Evolutionary conservation across 495 filamentous ascomycete species (phyloP).

Genomic region (Peziza echinospora): DNA sequence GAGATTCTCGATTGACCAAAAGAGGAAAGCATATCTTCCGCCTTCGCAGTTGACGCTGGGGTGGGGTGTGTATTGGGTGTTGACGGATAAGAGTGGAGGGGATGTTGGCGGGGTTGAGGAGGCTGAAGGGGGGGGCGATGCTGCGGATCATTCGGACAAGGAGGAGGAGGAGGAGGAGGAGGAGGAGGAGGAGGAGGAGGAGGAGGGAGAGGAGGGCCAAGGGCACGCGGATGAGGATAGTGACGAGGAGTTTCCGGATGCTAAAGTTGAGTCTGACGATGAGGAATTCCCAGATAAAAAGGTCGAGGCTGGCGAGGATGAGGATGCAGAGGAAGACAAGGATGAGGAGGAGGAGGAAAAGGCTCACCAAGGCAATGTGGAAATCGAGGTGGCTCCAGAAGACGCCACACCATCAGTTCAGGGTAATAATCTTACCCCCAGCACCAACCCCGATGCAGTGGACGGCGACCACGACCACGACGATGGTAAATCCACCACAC

Average conservation of each 20-base stretch:
- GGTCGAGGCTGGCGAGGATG: slow-evolving; percentile 12
- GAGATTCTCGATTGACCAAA: slow-evolving; percentile 54
- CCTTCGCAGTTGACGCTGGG: slow-evolving; percentile 75
- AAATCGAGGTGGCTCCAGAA: slow-evolving; percentile 5
- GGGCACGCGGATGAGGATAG: background rate
- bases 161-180: background rate
- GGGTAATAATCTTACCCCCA: slow-evolving; percentile 2
- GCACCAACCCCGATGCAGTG: slow-evolving; percentile 2
- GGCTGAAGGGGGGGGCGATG: background rate
- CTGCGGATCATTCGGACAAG: background rate
- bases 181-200: background rate
- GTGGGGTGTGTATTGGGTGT: slow-evolving; percentile 64
- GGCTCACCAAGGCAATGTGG: background rate
- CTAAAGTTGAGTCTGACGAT: slow-evolving; percentile 2
- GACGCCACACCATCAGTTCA: background rate
- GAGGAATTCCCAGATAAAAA: slow-evolving; percentile 3
- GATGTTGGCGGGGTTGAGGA: background rate
- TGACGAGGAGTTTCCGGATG: slow-evolving; percentile 3
- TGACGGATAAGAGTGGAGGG: slow-evolving; percentile 68
- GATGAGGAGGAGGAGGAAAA: background rate
- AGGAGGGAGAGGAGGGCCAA: background rate
- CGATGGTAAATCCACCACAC: slow-evolving; percentile 25
- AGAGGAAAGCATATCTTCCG: slow-evolving; percentile 75
- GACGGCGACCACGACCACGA: slow-evolving; percentile 25
- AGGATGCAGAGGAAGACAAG: slow-evolving; percentile 1